Conservation (phyloP, 208 protist species). For the Naegleria fowleri region DNA sequence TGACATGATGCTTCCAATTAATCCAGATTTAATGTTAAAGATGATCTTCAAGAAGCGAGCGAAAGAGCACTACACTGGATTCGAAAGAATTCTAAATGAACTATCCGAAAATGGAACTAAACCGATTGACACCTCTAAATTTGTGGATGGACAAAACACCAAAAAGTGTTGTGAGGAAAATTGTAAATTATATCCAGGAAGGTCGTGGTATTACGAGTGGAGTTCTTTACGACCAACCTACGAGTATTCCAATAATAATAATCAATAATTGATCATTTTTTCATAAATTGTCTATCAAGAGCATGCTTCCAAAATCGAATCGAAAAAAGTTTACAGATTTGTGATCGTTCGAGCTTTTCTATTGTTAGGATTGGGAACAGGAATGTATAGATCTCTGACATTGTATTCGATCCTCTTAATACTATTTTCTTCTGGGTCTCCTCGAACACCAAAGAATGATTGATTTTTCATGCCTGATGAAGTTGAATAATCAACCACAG, state of each 20-base stretch:
- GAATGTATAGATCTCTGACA: background rate
- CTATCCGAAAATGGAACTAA: background rate
- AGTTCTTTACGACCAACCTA: background rate
- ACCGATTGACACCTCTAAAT: background rate
- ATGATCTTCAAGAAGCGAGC: background rate
- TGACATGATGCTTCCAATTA: background rate
- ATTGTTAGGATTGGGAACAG: background rate
- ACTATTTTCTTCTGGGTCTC: background rate
- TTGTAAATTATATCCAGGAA: background rate
- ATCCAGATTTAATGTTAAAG: background rate
- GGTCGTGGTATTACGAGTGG: background rate
- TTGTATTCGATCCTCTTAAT: background rate
- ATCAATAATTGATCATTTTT: too few relatives aligned
- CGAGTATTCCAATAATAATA: too few relatives aligned
- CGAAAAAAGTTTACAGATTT: too few relatives aligned
- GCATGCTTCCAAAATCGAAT: too few relatives aligned
- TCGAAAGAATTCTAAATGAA: background rate
- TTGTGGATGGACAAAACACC: background rate
- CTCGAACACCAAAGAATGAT: background rate
- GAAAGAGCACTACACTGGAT: background rate
- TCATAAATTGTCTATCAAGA: too few relatives aligned
- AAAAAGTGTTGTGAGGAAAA: background rate
- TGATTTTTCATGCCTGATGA: background rate
- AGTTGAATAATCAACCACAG: background rate
- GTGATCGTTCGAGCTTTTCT: too few relatives aligned